phyloP scores from a whole-genome alignment of 192 early-diverging fungal genomes.

The Mortierella claussenii region DNA sequence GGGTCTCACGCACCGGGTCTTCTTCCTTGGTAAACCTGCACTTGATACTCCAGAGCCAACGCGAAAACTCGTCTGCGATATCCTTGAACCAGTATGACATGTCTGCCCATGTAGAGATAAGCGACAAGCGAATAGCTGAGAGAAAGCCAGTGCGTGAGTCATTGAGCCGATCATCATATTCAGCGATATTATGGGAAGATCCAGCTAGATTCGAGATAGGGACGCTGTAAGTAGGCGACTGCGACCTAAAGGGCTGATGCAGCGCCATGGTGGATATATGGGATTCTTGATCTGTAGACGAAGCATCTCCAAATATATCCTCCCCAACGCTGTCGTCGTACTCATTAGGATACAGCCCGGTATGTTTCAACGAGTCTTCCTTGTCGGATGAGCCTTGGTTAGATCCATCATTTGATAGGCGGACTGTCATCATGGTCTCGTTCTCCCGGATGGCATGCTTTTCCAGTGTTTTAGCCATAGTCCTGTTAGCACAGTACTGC shows the following conservation, averaged over 20 bases:
- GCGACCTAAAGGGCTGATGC: constrained; percentile 33
- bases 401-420: constrained; percentile 24
- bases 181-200: constrained; percentile 6
- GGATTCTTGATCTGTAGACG: constrained; percentile 11
- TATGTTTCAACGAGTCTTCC: background rate
- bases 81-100: constrained; percentile 17
- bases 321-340: background rate
- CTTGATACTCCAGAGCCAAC: constrained; percentile 45
- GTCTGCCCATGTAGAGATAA: constrained; percentile 38
- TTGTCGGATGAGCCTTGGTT: constrained; percentile 15
- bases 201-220: constrained; percentile 28
- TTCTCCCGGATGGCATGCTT: constrained; percentile 43
- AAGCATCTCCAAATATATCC: background rate
- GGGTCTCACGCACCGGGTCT: constrained; percentile 59
- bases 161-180: too few species aligned
- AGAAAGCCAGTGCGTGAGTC: background rate
- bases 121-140: constrained; percentile 21
- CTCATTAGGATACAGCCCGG: constrained; percentile 3
- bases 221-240: constrained; percentile 31
- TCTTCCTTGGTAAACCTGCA: constrained; percentile 32
- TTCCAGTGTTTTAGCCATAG: constrained; percentile 11
- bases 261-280: constrained; percentile 43
- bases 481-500: constrained; percentile 20
- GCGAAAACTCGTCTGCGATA: constrained; percentile 23
- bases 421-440: constrained; percentile 44